These are phyloP conservation scores for Haberlea rhodopensis DNA, from an alignment of 257 asterid species.

Conservation along the genomic window DNA sequence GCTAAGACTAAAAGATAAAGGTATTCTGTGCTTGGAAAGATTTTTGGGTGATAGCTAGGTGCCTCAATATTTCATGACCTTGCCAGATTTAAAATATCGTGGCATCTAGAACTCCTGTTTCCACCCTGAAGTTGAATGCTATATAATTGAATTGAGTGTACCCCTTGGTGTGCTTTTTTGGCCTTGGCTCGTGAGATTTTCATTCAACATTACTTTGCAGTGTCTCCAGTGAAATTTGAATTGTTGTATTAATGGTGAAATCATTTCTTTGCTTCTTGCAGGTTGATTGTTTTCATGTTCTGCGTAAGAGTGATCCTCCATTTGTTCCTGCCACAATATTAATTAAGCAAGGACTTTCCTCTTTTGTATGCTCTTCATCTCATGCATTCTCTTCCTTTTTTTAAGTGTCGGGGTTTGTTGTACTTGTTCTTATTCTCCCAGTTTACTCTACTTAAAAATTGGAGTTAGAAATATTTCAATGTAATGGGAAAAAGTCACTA, in stretches of 20 bases:
- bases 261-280: conserved; percentile 36
- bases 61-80: neutral
- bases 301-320: conserved; percentile 95
- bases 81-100: conserved; percentile 6
- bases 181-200: neutral
- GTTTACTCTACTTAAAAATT: conserved; percentile 10
- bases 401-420: conserved; percentile 1
- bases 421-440: neutral
- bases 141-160: no score
- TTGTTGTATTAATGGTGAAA: conserved; percentile 14
- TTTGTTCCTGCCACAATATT: conserved; percentile 77
- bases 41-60: neutral
- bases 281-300: conserved; percentile 95
- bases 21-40: conserved; percentile 3
- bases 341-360: conserved; percentile 83
- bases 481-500: conserved; percentile 5
- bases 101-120: neutral
- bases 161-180: neutral
- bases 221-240: conserved; percentile 2
- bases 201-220: neutral
- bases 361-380: conserved; percentile 62
- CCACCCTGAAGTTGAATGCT: neutral
- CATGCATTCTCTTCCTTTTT: neutral
- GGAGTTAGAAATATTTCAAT: neutral
- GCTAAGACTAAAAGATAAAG: neutral